A percentile compares a stretch with the other conserved stretches of the same genome.
phyloP scores from a whole-genome alignment of 2,329 filamentous ascomycete species.

The Pseudogymnoascus sp. region DNA sequence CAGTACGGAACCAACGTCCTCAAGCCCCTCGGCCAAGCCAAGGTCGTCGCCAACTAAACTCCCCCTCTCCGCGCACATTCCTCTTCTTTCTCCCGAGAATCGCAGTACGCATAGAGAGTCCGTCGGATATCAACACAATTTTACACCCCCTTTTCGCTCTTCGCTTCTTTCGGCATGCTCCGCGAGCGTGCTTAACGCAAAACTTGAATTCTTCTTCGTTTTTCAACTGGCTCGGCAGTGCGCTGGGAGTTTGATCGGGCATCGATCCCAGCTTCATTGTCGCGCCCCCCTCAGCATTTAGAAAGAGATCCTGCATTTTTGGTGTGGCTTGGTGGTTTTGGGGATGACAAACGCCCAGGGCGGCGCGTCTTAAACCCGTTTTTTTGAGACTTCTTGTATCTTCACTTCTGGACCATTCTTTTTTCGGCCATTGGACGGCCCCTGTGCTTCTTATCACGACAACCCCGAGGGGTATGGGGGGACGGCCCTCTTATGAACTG shows the following conservation, averaged over 20 bases:
- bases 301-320: not conserved
- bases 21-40: constrained; percentile 32
- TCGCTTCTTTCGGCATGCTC: not conserved
- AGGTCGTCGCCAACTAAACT: constrained; percentile 24
- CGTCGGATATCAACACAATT: not conserved
- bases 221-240: not conserved
- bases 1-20: constrained; percentile 47
- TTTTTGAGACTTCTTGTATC: not conserved
- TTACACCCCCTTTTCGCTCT: not conserved
- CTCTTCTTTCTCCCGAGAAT: not conserved
- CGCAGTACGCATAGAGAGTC: not conserved
- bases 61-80: not conserved
- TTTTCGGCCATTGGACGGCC: not conserved
- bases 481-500: too few relatives aligned
- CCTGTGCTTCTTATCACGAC: too few relatives aligned
- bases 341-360: not conserved
- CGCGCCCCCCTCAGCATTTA: not conserved
- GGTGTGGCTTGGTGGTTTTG: not conserved
- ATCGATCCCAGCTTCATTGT: not conserved
- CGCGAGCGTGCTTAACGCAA: not conserved
- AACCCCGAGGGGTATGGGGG: too few relatives aligned
- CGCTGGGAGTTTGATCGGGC: not conserved
- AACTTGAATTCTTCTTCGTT: not conserved
- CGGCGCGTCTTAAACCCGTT: not conserved
- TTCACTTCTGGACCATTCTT: not conserved